phyloP scores from a whole-genome alignment of 2,329 filamentous ascomycete species.

The Plenodomus tracheiphilus region DNA sequence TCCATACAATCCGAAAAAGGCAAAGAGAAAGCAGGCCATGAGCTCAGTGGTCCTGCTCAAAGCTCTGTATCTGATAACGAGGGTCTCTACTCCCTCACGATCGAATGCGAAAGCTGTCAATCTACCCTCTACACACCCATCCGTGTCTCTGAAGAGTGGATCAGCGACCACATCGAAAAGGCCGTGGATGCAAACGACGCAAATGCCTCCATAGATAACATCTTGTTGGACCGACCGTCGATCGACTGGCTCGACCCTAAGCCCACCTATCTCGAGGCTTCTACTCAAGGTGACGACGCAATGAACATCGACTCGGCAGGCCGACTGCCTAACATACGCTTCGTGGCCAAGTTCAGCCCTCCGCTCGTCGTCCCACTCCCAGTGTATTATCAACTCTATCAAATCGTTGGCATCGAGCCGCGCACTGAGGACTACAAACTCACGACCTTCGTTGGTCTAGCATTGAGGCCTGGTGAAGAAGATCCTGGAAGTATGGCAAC shows the following conservation, averaged over 20 bases:
- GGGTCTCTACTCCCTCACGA: slow-evolving; percentile 66
- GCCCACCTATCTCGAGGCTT: slow-evolving; percentile 56
- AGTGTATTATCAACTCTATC: slow-evolving; percentile 65
- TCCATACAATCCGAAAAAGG: slow-evolving; percentile 39
- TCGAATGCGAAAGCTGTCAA: slow-evolving; percentile 62
- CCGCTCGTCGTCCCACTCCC: slow-evolving; percentile 70
- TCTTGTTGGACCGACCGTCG: slow-evolving; percentile 49
- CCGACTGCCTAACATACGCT: slow-evolving; percentile 71
- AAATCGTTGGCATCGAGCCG: slow-evolving; percentile 61
- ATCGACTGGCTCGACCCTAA: slow-evolving; percentile 75
- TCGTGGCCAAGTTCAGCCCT: slow-evolving; percentile 74
- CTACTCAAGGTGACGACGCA: slow-evolving; percentile 46
- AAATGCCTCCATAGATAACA: slow-evolving; percentile 41
- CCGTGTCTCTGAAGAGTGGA: slow-evolving; percentile 74
- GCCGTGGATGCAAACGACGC: slow-evolving; percentile 43
- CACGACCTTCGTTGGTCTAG: slow-evolving; percentile 56
- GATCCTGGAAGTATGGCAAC: slow-evolving; percentile 59
- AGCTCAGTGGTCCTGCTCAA: slow-evolving; percentile 24
- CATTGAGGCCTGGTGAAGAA: slow-evolving; percentile 48
- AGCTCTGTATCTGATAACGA: slow-evolving; percentile 48
- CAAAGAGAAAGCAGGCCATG: slow-evolving; percentile 43
- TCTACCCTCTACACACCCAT: slow-evolving; percentile 61
- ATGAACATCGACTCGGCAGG: slow-evolving; percentile 59
- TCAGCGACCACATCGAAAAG: slow-evolving; percentile 69
- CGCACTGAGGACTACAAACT: slow-evolving; percentile 55